These are phyloP conservation scores for Trichosporon inkin DNA, from an alignment of 1,284 basidiomycete species.

Conservation along the genomic window DNA sequence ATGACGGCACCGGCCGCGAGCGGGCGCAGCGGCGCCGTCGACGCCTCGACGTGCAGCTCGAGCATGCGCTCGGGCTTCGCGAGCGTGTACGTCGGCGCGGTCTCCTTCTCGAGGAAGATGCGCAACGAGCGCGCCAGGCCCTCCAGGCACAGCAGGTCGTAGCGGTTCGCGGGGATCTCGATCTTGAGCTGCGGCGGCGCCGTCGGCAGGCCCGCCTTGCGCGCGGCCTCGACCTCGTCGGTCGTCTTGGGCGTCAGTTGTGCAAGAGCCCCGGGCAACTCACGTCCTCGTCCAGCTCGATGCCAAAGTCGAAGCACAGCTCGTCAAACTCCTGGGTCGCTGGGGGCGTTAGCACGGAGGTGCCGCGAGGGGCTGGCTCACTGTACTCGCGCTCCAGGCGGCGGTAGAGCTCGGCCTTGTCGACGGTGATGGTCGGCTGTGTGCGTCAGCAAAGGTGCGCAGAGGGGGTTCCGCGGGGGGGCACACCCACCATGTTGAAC, in stretches of 20 bases:
- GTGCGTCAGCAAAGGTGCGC: neutral
- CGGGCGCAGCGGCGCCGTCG: constrained; percentile 79
- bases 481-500: too few relatives aligned
- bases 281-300: constrained; percentile 97
- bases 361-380: constrained; percentile 49
- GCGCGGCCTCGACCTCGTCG: constrained; percentile 73
- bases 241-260: constrained; percentile 63
- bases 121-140: constrained; percentile 85
- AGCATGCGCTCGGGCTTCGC: constrained; percentile 63
- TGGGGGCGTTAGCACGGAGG: constrained; percentile 42
- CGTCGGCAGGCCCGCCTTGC: constrained; percentile 73
- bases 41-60: constrained; percentile 64
- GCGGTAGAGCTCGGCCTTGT: constrained; percentile 90
- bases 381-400: constrained; percentile 80
- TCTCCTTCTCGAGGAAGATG: constrained; percentile 73
- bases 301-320: constrained; percentile 94
- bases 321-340: constrained; percentile 91
- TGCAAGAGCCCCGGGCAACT: constrained; percentile 32
- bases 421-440: constrained; percentile 86
- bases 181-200: constrained; percentile 95
- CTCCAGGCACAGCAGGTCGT: constrained; percentile 96
- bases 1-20: constrained; percentile 87
- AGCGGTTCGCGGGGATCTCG: constrained; percentile 95
- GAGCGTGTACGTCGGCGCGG: constrained; percentile 68
- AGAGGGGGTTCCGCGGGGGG: neutral